Evolutionary conservation across 257 asterid genomes (phyloP).

Genomic region (Primulina tabacum): DNA sequence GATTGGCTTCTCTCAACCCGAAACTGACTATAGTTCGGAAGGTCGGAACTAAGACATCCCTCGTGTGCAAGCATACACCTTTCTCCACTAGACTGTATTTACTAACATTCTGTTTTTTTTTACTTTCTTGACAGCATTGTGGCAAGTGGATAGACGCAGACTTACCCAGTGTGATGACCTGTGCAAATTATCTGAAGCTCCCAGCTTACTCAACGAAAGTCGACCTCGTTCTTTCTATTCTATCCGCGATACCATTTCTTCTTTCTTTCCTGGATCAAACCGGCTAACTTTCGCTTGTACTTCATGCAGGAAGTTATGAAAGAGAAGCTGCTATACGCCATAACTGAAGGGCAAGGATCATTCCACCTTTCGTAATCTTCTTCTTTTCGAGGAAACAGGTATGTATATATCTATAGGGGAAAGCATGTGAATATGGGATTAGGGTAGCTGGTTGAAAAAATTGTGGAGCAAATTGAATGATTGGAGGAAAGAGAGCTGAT

Average conservation of each 20-base stretch:
- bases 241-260: not conserved
- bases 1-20: slow-evolving; percentile 89
- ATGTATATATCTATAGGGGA: not conserved
- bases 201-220: slow-evolving; percentile 95
- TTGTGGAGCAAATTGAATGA: not conserved
- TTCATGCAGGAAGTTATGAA: slow-evolving; percentile 73
- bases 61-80: not conserved
- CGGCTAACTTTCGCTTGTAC: not conserved
- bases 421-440: slow-evolving; percentile 45
- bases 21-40: slow-evolving; percentile 88
- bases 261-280: not conserved
- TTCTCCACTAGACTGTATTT: not conserved
- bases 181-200: slow-evolving; percentile 89
- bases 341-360: slow-evolving; percentile 92
- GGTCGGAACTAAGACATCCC: slow-evolving; percentile 36
- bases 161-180: slow-evolving; percentile 96
- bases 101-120: not conserved
- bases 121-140: slow-evolving; percentile 55
- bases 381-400: slow-evolving; percentile 14
- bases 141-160: slow-evolving; percentile 56
- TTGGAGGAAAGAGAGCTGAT: not conserved
- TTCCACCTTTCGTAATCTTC: slow-evolving; percentile 70
- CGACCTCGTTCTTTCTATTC: slow-evolving; percentile 1
- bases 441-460: slow-evolving; percentile 27
- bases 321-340: slow-evolving; percentile 78